Base-by-base conservation (phyloP, 768 basidiomycete genomes). In the Boletus rex-veris region DNA sequence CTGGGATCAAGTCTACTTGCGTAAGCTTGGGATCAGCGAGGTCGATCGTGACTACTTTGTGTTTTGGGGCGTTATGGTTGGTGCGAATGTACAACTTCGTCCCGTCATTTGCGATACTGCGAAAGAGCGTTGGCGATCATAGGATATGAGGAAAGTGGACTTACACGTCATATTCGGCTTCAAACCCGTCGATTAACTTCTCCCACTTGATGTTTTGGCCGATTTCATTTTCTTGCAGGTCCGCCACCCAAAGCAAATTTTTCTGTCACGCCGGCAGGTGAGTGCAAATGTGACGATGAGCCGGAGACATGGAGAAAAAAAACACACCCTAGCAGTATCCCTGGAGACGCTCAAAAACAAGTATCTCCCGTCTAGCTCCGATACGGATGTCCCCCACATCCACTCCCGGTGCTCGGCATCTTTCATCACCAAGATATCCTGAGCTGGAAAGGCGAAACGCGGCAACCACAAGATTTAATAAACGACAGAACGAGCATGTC, bases 161-260 rank as follows among this genome's bases (percentile, higher is more conserved):
- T 53, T 72, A 90, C 88, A 84, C 71, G 10, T 74, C 71, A 60
- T 85, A 90, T 64, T 81, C 78, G 1, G 85, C 80, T 6, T 84
- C 81, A 67, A 82, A 92, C n/a, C 81, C 75, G 60, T 88, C 70
- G 42, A 88, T 69, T 33, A 92, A 56, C 68, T 88, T 89, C 57
- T 77, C 75, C 89, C 90, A 92, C 58, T 80, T 76, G 63, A 92
- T 80, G 53, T 86, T 75, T 47, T 74, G 75, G 9, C 81, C 82
- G 24, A 90, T 85, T 51, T 78, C 74, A 50, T 81, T 77, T 44
- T 80, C 73, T 43, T 79, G 64, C 8, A 90, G 74, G 58, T 90
- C 83, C 7, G 85, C 80, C 43, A 91, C 75, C 88, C 89, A 91
- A 2, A 90, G 66, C 10, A 84, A 66, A 63, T 88, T 86, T 82